phyloP scores from a whole-genome alignment of 306 rosid genomes.

The Castanea sativa region DNA sequence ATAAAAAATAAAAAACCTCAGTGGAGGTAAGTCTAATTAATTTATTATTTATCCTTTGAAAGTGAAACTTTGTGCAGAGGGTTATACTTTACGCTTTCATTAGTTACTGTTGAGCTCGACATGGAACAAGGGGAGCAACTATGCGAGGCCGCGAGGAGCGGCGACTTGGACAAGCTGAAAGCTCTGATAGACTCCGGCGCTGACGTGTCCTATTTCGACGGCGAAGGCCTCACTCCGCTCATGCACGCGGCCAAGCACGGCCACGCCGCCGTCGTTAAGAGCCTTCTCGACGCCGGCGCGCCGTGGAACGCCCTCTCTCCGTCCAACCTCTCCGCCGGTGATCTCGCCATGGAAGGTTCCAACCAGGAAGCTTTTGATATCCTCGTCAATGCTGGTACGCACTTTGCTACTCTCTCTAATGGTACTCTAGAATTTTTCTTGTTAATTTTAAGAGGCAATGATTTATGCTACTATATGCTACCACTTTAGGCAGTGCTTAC shows the following conservation, averaged over 20 bases:
- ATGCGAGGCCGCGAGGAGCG: conserved; percentile 67
- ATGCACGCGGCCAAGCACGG: conserved; percentile 89
- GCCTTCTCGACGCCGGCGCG: conserved; percentile 73
- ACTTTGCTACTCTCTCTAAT: not conserved
- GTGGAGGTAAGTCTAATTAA: not conserved
- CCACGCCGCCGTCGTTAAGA: conserved; percentile 49
- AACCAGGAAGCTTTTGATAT: conserved; percentile 60
- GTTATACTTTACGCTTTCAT: not conserved
- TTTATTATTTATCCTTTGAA: not conserved
- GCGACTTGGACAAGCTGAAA: conserved; percentile 50
- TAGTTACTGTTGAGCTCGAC: not conserved
- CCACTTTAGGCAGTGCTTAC: too few species aligned
- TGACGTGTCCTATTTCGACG: conserved; percentile 60
- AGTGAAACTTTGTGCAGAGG: conserved; percentile 11
- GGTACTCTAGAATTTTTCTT: too few species aligned
- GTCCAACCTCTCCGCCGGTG: conserved; percentile 71
- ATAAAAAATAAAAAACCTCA: not conserved
- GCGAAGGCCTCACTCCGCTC: conserved; percentile 70
- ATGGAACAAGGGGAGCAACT: conserved; percentile 55
- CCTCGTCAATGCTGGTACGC: conserved; percentile 70
- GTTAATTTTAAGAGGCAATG: too few species aligned
- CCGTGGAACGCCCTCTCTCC: conserved; percentile 97
- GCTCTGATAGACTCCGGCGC: conserved; percentile 58
- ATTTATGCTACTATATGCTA: too few species aligned
- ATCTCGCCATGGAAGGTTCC: conserved; percentile 66